Percentiles rank a stretch among this genome's conserved stretches.
phyloP scores from a whole-genome alignment of 2,329 filamentous ascomycete species.

The Colletotrichum sublineola region DNA sequence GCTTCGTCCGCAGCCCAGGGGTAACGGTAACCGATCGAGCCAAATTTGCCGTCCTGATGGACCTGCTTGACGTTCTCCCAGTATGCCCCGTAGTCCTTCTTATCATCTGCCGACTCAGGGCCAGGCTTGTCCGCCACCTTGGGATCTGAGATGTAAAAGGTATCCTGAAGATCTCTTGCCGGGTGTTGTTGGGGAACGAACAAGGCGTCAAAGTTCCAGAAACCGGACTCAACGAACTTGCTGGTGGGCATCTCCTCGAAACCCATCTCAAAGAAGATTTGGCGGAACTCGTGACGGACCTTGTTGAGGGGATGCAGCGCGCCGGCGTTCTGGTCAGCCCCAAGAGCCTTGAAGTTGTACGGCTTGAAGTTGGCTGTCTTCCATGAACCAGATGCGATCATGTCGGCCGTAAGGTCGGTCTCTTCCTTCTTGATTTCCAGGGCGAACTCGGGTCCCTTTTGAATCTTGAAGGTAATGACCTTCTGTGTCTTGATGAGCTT shows the following conservation, averaged over 20 bases:
- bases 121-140: conserved; percentile 78
- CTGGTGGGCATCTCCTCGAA: conserved; percentile 98
- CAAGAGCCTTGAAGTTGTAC: conserved; percentile 81
- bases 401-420: conserved; percentile 94
- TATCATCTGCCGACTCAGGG: conserved; percentile 65
- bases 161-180: conserved; percentile 96
- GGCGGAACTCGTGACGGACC: conserved; percentile 93
- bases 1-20: conserved; percentile 92
- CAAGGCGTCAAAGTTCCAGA: conserved; percentile 71
- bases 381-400: conserved; percentile 90
- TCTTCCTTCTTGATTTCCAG: conserved; percentile 91
- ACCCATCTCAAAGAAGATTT: conserved; percentile 99
- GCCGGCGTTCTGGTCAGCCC: conserved; percentile 71
- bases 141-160: conserved; percentile 97
- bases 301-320: conserved; percentile 85
- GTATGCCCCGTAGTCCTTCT: conserved; percentile 83
- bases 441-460: conserved; percentile 90
- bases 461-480: conserved; percentile 83
- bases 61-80: conserved; percentile 90
- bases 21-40: conserved; percentile 96
- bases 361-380: conserved; percentile 92
- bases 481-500: conserved; percentile 90
- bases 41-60: conserved; percentile 91
- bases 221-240: conserved; percentile 93
- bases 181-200: conserved; percentile 78